A percentile compares a stretch with the other conserved stretches of the same genome.
These are phyloP conservation scores for Collybia mongolica DNA, from an alignment of 768 basidiomycete genomes.

Conservation along the genomic window DNA sequence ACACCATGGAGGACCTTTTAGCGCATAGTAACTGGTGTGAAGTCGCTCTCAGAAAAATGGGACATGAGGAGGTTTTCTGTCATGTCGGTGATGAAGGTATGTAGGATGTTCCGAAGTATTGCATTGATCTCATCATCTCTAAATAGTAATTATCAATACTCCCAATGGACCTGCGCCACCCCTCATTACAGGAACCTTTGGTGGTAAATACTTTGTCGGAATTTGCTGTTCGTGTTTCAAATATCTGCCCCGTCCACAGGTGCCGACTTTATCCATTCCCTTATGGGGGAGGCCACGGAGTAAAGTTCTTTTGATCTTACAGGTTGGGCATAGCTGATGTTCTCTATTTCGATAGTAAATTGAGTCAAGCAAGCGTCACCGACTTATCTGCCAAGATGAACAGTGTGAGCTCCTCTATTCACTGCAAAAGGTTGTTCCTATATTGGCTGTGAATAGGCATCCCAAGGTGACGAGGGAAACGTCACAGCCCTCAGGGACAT, in stretches of 20 bases:
- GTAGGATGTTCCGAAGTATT: neutral
- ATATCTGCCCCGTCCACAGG: conserved; percentile 19
- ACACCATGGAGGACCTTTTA: conserved; percentile 71
- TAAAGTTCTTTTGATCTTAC: conserved; percentile 22
- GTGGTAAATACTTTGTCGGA: conserved; percentile 29
- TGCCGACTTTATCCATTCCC: conserved; percentile 64
- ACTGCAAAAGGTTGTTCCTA: neutral
- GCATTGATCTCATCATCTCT: neutral
- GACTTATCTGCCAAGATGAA: conserved; percentile 53
- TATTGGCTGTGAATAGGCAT: conserved; percentile 19
- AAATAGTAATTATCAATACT: conserved; percentile 43
- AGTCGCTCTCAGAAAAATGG: conserved; percentile 66
- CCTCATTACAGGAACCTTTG: conserved; percentile 69
- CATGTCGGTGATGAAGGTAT: conserved; percentile 70
- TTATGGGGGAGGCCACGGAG: conserved; percentile 68
- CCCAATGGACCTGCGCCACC: conserved; percentile 58
- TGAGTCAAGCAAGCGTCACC: conserved; percentile 62
- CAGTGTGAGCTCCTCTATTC: conserved; percentile 22
- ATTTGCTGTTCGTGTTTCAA: neutral
- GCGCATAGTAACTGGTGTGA: conserved; percentile 86
- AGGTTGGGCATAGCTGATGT: neutral
- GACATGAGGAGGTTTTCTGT: conserved; percentile 69
- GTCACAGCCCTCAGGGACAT: conserved; percentile 39
- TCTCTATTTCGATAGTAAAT: conserved; percentile 33
- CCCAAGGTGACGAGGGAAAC: conserved; percentile 33